Conservation (phyloP, 345 rosid genomes). For the Rhizophora apiculata region DNA sequence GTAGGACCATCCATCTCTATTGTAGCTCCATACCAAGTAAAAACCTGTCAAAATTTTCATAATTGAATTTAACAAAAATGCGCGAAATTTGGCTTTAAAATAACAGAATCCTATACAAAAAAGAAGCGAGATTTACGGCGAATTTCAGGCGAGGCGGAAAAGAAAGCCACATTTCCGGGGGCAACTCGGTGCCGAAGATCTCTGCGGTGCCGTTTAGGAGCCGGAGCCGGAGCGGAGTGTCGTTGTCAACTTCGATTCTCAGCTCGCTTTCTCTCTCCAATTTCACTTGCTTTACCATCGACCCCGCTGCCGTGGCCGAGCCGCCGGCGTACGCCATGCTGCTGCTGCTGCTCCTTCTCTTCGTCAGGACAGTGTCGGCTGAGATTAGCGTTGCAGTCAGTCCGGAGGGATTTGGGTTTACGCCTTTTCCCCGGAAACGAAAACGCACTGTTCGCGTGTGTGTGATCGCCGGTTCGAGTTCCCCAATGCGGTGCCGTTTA, state of each 20-base stretch:
- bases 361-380: not conserved
- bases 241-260: conserved; percentile 72
- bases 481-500: too few species aligned
- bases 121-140: conserved; percentile 43
- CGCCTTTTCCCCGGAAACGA: too few species aligned
- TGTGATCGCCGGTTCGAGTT: too few species aligned
- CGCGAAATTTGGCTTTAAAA: not conserved
- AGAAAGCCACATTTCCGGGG: conserved; percentile 83
- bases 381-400: not conserved
- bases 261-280: conserved; percentile 84
- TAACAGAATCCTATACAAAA: not conserved
- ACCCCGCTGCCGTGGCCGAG: not conserved
- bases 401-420: too few species aligned
- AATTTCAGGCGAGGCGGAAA: conserved; percentile 86
- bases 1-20: conserved; percentile 82
- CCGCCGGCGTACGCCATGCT: not conserved
- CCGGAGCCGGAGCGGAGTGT: conserved; percentile 67
- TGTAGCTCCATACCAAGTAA: conserved; percentile 93
- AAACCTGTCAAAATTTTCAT: conserved; percentile 44
- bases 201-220: conserved; percentile 79
- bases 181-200: conserved; percentile 86
- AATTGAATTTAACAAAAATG: not conserved
- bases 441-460: too few species aligned
- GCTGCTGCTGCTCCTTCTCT: not conserved
- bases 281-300: conserved; percentile 66